Evolutionary conservation across 148 eudicot species (phyloP).

Genomic region (Fagopyrum esculentum): DNA sequence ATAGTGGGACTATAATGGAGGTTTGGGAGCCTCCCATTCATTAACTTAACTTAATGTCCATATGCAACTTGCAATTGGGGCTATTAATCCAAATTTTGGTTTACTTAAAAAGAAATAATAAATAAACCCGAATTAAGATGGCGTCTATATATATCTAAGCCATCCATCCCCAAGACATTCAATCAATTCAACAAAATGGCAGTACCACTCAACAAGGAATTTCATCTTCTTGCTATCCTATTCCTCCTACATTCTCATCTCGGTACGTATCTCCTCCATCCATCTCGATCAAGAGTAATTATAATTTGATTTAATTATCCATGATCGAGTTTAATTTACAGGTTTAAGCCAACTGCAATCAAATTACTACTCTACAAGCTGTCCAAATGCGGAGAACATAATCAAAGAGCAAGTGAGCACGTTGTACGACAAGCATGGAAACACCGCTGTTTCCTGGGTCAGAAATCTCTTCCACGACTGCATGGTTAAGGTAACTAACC

Average conservation of each 20-base stretch:
- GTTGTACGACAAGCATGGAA: constrained; percentile 58
- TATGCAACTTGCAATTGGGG: neutral
- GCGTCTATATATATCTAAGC: neutral
- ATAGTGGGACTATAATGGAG: neutral
- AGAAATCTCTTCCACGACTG: constrained; percentile 89
- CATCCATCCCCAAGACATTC: neutral
- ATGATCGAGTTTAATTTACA: neutral
- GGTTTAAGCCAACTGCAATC: constrained; percentile 38
- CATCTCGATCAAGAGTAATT: neutral
- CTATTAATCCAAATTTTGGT: neutral
- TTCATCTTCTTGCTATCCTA: neutral
- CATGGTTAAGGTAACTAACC: constrained; percentile 46
- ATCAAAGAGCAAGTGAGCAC: constrained; percentile 48
- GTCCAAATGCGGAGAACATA: constrained; percentile 69
- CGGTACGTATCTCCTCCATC: neutral
- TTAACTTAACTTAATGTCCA: neutral
- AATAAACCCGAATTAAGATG: neutral
- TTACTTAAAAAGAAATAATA: neutral
- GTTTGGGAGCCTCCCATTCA: constrained; percentile 5
- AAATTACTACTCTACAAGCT: constrained; percentile 51
- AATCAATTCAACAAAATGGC: neutral
- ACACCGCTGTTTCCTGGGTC: constrained; percentile 87
- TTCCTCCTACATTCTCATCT: neutral
- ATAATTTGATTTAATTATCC: neutral
- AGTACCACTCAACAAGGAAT: neutral